Evolutionary conservation across 805 yeast species (phyloP).

Genomic region (Ogataea dorogensis): DNA sequence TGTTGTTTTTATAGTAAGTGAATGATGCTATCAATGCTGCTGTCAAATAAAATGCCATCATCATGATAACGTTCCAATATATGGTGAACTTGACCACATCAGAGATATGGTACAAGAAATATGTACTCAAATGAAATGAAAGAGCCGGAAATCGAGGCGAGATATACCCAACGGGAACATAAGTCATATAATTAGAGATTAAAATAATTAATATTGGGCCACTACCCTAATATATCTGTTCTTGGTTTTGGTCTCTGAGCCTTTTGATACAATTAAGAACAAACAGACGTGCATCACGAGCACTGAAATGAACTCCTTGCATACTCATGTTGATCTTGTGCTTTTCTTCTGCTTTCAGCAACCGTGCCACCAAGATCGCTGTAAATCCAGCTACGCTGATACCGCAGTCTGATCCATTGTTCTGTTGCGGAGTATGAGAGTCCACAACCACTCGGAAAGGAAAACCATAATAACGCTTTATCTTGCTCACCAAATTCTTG

Average conservation of each 20-base stretch:
- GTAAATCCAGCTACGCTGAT: constrained; percentile 42
- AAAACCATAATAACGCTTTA: constrained; percentile 29
- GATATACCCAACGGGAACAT: constrained; percentile 74
- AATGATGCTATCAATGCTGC: constrained; percentile 64
- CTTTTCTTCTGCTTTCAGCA: constrained; percentile 31
- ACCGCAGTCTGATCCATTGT: constrained; percentile 68
- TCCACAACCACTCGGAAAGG: constrained; percentile 23
- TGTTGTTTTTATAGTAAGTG: constrained; percentile 41
- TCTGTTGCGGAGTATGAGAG: constrained; percentile 52
- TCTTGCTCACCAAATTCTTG: constrained; percentile 31
- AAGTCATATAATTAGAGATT: constrained; percentile 7
- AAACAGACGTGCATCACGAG: constrained; percentile 48
- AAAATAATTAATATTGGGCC: constrained; percentile 1
- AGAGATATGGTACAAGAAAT: constrained; percentile 61
- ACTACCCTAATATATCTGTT: not conserved
- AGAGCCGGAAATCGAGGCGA: constrained; percentile 82
- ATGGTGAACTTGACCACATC: constrained; percentile 86
- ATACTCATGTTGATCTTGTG: constrained; percentile 40
- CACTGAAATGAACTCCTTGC: constrained; percentile 41
- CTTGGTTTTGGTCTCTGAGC: constrained; percentile 23
- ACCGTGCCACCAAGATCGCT: constrained; percentile 34
- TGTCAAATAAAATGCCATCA: constrained; percentile 55
- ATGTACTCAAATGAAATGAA: constrained; percentile 60
- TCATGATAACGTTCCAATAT: constrained; percentile 75
- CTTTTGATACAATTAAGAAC: constrained; percentile 36